Conservation (phyloP, 106 monocot genomes). For the Posidonia australis region DNA sequence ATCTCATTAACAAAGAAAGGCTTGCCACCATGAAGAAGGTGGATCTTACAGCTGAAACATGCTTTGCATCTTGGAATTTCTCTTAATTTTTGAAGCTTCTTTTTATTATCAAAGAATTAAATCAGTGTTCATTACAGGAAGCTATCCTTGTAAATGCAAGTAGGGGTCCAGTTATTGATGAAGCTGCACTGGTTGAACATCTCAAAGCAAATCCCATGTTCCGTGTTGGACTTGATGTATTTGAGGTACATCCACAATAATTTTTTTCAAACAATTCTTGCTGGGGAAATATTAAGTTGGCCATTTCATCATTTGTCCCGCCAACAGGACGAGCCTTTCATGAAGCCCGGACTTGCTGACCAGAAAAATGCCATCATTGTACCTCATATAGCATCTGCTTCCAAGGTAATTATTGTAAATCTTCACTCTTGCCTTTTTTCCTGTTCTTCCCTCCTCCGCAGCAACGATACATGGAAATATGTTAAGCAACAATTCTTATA, state of each 20-base stretch:
- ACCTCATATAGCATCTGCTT: slow-evolving; percentile 98
- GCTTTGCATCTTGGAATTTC: neutral
- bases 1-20: slow-evolving; percentile 91
- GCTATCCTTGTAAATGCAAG: slow-evolving; percentile 97
- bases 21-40: slow-evolving; percentile 99
- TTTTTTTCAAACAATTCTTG: too few relatives aligned
- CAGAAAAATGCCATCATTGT: slow-evolving; percentile 88
- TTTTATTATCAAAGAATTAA: neutral
- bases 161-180: slow-evolving; percentile 94
- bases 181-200: slow-evolving; percentile 92
- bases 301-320: too few relatives aligned
- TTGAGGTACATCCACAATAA: slow-evolving; percentile 97
- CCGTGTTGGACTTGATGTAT: slow-evolving; percentile 96
- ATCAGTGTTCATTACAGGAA: slow-evolving; percentile 33
- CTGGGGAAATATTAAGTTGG: too few relatives aligned
- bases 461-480: neutral
- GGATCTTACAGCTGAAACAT: neutral
- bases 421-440: neutral
- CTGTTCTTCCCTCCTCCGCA: neutral
- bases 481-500: neutral
- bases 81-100: slow-evolving; percentile 2
- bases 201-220: slow-evolving; percentile 89
- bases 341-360: slow-evolving; percentile 97
- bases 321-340: slow-evolving; percentile 85
- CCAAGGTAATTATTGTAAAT: slow-evolving; percentile 47